Base-by-base conservation (phyloP, 768 basidiomycete species). In the Russula olivacea region DNA sequence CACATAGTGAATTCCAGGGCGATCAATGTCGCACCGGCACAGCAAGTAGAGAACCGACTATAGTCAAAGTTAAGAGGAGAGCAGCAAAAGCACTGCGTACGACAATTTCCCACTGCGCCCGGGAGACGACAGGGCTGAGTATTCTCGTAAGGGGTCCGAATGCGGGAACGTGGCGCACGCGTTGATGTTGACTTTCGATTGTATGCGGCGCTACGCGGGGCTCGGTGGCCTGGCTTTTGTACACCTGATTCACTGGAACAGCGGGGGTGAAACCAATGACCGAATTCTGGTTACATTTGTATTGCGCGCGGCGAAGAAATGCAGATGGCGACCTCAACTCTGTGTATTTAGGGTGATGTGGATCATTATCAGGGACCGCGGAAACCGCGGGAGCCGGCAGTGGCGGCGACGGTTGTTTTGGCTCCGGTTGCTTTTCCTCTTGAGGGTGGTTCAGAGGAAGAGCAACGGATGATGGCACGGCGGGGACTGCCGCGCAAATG, bases 61-160 rank as follows among this genome's bases (percentile, higher is more conserved):
- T 58, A 4, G 67, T 52, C 2, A 71, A 64, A 19, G 75, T 71
- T 1, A 76, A 58, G 15, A 86, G 30, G 25, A 82, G 73, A 0
- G 82, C 83, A 11, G 84, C 67, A 0, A 76, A 32, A 49, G 76
- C 78, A 2, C 85, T 86, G 41, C 87, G 77, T 30, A 88, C 75
- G 34, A 91, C 87, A 32, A 92, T 86, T 73, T 91, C 89, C 91
- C 90, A 92, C 68, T 93, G 91, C 3, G 83, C 88, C n/a, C 91
- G 80, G 56, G 82, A 79, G 55, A 91, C 83, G 60, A 86, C 78
- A 17, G 88, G 85, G 63, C 81, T 88, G 55, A 88, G 77, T 23
- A 92, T 77, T 45, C 78, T 79, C 48, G 90, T 90, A 61, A 92
- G 74, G 36, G 88, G 87, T 23, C 83, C 80, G 65, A 91, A 91